Evolutionary conservation across 1,284 basidiomycete species (phyloP).

Genomic region (Austroboletus sp.): DNA sequence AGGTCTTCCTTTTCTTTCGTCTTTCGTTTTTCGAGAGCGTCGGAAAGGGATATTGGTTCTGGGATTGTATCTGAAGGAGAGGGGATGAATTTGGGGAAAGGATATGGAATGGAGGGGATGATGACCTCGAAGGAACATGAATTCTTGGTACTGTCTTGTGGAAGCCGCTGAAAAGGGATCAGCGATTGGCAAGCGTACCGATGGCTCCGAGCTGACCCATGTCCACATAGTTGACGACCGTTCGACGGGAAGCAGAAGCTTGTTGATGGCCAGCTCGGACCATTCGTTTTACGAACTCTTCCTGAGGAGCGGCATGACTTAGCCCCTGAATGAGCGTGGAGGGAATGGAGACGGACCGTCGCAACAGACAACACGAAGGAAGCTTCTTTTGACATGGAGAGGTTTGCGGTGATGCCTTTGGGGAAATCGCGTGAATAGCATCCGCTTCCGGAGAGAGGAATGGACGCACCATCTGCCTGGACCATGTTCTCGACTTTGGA

Average conservation of each 20-base stretch:
- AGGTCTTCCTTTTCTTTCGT: conserved; percentile 52
- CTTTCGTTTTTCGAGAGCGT: conserved; percentile 52
- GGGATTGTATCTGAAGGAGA: conserved; percentile 59
- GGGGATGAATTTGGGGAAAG: background rate
- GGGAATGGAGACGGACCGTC: conserved; percentile 42
- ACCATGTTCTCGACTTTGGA: conserved; percentile 62
- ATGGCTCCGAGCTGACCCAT: conserved; percentile 46
- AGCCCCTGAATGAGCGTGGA: conserved; percentile 14
- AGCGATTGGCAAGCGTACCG: conserved; percentile 7
- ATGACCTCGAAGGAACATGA: conserved; percentile 61
- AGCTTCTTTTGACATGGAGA: conserved; percentile 67
- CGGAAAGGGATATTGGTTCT: conserved; percentile 48
- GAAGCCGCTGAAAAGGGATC: conserved; percentile 41
- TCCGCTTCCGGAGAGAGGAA: background rate
- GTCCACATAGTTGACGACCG: conserved; percentile 56
- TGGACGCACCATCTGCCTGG: conserved; percentile 55
- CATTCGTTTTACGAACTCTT: conserved; percentile 70
- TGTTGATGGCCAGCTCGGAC: conserved; percentile 53
- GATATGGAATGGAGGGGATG: background rate
- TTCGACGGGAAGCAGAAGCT: conserved; percentile 47
- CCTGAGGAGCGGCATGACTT: conserved; percentile 38
- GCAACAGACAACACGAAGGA: conserved; percentile 63
- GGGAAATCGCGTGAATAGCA: conserved; percentile 14
- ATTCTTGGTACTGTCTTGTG: conserved; percentile 55
- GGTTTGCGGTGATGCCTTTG: conserved; percentile 47